A percentile compares a stretch with the other conserved stretches of the same genome.
Conservation (phyloP, 345 rosid species). For the Lagerstroemia speciosa region DNA sequence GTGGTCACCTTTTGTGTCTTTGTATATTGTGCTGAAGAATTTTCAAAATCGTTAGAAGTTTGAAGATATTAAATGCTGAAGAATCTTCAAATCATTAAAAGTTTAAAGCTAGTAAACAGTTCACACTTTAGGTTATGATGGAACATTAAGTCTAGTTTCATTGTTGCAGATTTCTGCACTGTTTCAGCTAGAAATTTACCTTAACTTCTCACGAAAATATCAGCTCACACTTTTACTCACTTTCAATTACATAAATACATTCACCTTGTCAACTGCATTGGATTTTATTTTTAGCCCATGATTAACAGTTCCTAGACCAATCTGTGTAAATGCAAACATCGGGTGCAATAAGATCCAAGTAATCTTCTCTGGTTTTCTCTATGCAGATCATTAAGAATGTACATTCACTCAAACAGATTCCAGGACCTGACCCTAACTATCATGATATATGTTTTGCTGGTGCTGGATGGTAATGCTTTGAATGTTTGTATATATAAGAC, state of each 20-base stretch:
- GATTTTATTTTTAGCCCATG: neutral
- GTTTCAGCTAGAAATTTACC: neutral
- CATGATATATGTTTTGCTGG: constrained; percentile 76
- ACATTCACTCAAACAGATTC: constrained; percentile 50
- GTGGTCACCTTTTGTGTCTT: neutral
- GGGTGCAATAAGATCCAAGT: neutral
- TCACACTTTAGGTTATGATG: neutral
- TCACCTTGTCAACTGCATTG: neutral
- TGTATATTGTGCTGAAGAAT: neutral
- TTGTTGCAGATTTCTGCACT: neutral
- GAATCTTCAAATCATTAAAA: neutral
- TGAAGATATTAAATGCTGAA: neutral
- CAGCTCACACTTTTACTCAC: neutral
- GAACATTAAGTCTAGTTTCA: constrained; percentile 2
- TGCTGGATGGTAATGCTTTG: constrained; percentile 43
- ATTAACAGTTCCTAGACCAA: neutral
- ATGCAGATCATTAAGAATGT: constrained; percentile 51
- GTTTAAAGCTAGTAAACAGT: neutral
- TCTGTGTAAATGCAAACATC: neutral
- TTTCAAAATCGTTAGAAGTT: neutral
- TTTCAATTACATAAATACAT: neutral
- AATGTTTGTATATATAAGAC: neutral
- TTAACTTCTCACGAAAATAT: neutral
- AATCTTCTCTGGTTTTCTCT: neutral
- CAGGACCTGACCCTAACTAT: constrained; percentile 81